Evolutionary conservation across 768 basidiomycete species (phyloP).

Genomic region (Naganishia friedmannii): DNA sequence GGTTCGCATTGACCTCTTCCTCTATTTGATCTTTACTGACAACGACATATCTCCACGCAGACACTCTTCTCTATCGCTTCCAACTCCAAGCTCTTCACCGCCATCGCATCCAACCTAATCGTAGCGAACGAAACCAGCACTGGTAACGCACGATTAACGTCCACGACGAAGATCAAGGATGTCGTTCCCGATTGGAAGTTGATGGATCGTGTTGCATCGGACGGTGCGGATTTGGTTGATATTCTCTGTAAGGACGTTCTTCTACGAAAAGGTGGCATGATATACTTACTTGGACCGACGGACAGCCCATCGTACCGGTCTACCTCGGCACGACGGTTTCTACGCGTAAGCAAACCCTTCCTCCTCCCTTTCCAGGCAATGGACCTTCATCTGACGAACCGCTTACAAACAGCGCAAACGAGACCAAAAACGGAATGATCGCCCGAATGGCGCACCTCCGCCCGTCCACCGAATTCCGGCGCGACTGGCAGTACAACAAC

Average conservation of each 20-base stretch:
- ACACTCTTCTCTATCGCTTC: constrained; percentile 44
- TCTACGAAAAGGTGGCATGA: background rate
- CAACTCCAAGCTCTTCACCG: constrained; percentile 47
- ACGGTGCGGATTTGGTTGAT: constrained; percentile 41
- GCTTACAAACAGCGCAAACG: background rate
- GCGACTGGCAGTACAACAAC: constrained; percentile 47
- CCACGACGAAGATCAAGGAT: constrained; percentile 43
- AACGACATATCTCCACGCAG: constrained; percentile 25
- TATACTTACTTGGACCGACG: background rate
- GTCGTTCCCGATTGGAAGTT: constrained; percentile 41
- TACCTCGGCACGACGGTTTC: constrained; percentile 41
- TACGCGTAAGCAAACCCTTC: constrained; percentile 23
- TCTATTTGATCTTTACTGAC: background rate
- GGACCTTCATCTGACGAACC: background rate
- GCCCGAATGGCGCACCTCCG: constrained; percentile 31
- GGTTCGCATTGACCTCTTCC: no score
- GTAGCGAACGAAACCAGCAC: constrained; percentile 5
- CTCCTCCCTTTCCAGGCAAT: background rate
- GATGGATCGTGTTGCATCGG: constrained; percentile 37
- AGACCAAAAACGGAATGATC: background rate
- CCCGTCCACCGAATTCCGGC: constrained; percentile 41
- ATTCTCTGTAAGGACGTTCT: constrained; percentile 28
- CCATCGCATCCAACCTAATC: constrained; percentile 37
- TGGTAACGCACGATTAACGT: constrained; percentile 29
- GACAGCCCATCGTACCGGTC: constrained; percentile 37